Evolutionary conservation across 2,329 filamentous ascomycete genomes (phyloP).

Genomic region (Beauveria australis): DNA sequence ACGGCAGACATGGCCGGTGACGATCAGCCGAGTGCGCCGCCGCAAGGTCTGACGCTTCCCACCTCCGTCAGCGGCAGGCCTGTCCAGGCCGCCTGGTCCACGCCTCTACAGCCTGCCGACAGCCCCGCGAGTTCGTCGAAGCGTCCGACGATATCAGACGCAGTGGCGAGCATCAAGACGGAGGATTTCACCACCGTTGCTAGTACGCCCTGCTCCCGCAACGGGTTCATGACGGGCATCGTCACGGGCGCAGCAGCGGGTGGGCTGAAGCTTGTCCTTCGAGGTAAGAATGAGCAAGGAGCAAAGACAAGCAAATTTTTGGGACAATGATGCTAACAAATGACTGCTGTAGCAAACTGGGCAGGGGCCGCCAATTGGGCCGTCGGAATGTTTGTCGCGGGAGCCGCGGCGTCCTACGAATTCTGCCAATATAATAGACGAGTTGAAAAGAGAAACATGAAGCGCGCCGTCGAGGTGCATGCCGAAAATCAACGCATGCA

Average conservation of each 20-base stretch:
- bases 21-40: neutral
- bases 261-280: conserved; percentile 62
- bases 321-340: neutral
- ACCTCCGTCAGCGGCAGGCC: conserved; percentile 5
- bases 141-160: conserved; percentile 44
- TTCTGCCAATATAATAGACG: conserved; percentile 70
- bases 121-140: conserved; percentile 15
- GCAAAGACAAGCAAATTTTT: neutral
- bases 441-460: conserved; percentile 75
- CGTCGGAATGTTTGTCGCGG: conserved; percentile 64
- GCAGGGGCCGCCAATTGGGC: conserved; percentile 70
- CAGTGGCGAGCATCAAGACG: conserved; percentile 56
- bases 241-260: conserved; percentile 69
- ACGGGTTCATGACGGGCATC: conserved; percentile 78
- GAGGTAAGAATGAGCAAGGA: conserved; percentile 46
- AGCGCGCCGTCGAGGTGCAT: conserved; percentile 65
- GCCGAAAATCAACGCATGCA: conserved; percentile 42
- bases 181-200: conserved; percentile 66
- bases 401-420: conserved; percentile 69
- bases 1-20: neutral
- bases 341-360: neutral
- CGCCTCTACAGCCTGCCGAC: conserved; percentile 9
- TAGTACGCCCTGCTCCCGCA: conserved; percentile 74
- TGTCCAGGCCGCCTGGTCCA: conserved; percentile 4
- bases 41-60: conserved; percentile 1